Evolutionary conservation across 345 rosid species (phyloP), one percentile per base, ranked within the genome.

Genomic region (Brassica nigra): DNA sequence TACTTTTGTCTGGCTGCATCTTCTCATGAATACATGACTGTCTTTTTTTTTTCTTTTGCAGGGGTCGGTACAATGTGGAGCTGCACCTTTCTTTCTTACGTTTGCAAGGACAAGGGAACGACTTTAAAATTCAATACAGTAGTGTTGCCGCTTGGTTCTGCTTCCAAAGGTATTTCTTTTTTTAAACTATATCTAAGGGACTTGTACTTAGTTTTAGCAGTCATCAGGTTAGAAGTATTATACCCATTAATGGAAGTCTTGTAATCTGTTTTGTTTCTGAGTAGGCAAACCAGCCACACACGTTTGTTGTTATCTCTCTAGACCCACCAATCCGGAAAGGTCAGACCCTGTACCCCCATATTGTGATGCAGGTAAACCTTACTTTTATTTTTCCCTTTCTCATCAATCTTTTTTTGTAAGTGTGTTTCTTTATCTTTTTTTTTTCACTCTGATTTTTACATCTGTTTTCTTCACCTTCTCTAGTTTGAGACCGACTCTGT

Each of bases 261-360:
- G 62, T 55, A 31, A 36, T 58, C 62, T 49, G 73, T 33, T 78
- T 70, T 76, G 33, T 80, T 49, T 76, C 30, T 79, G 68, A 78
- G 70, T 86, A 95, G 98, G 90, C 93, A 68, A 93, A 91, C 86
- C 99, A 95, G 84, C 97, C 99, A 14, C 98, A 91, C 76, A 93
- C 99, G 3, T 89, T 91, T 95, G n/a, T n/a, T n/a, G n/a, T n/a
- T 59, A 88, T 95, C 70, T 89, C 97, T 78, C 93, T 95, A 73
- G 99, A 95, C 86, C 99, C 99, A 27, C 98, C 98, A 16, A 95
- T 95, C 74, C 95, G 97, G 33, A 95, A 95, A 84, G 99, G 98
- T 72, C 97, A 93, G 86, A 95, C 99, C n/a, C 59, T 95, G 85
- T 95, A 93, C 70, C 98, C 98, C 0, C 98, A 93, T 76, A 89